Evolutionary conservation across 2,329 filamentous ascomycete species (phyloP), one percentile per base, ranked within the genome.

Genomic region (Grosmannia huntii): DNA sequence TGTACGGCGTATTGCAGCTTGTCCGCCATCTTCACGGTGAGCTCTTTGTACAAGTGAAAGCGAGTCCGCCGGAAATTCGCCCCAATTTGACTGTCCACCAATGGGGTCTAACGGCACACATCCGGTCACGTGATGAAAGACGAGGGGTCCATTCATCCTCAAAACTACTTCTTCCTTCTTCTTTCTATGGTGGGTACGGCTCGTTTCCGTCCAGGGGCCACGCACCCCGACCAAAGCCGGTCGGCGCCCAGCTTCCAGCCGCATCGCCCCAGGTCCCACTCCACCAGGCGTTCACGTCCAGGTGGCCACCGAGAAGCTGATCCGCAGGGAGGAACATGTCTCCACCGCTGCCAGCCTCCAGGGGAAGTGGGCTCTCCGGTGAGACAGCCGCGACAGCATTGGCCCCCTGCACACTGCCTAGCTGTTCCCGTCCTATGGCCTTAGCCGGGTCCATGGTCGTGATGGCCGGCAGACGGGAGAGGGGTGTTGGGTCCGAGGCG

Each of bases 261-360:
- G 54, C 46, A 19, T 57, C 56, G 5, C 56, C 56, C 56, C 56
- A 57, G 25, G 56, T 57, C 6, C 49, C 50, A 49, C 49, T 53
- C 56, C 56, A 57, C 56, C 56, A 57, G 19, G 56, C 50, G 19
- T 57, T 52, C 33, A 48, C 38, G 10, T 57, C 56, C 4, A 57
- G 6, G 6, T 57, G 56, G 25, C 56, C 56, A 21, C 56, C 56
- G 6, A 57, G 36, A 5, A 57, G 50, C 56, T 57, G 56, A 6
- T 57, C 56, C 23, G 38, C 56, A 25, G 56, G 56, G 23, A 57
- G 36, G 14, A 57, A 53, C 49, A 57, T 33, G 27, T 51, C 49
- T 7, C 25, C 23, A 27, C 7, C 19, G 56, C n/a, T 16, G 11
- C 25, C 23, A 27, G 4, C 19, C 49, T 28, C 23, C 19, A 48